Conservation (phyloP, 768 basidiomycete species). For the Myochromella boudieri region DNA sequence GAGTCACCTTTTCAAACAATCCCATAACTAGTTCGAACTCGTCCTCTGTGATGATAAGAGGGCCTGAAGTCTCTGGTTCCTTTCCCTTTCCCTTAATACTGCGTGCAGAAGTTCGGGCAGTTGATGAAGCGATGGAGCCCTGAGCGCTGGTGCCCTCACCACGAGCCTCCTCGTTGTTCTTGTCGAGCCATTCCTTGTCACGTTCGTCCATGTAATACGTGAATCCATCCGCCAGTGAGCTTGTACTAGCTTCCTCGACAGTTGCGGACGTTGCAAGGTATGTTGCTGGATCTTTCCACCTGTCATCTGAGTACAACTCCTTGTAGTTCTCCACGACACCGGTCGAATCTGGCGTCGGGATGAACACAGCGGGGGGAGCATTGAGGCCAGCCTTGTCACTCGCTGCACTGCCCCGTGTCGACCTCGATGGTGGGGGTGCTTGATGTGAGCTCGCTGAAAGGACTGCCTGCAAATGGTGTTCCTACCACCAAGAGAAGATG, state of each 20-base stretch:
- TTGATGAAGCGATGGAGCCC: conserved; percentile 57
- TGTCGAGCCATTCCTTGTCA: conserved; percentile 92
- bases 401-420: conserved; percentile 27
- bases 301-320: conserved; percentile 64
- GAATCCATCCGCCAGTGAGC: conserved; percentile 70
- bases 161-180: conserved; percentile 83
- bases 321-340: conserved; percentile 78
- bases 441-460: conserved; percentile 42
- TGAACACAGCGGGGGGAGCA: conserved; percentile 61
- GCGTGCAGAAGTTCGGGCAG: conserved; percentile 56
- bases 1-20: conserved; percentile 86
- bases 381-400: conserved; percentile 29
- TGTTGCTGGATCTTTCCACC: conserved; percentile 75
- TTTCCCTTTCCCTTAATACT: conserved; percentile 85
- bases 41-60: conserved; percentile 78
- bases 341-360: conserved; percentile 91
- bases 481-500: conserved; percentile 35
- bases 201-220: conserved; percentile 96
- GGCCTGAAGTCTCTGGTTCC: conserved; percentile 67
- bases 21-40: conserved; percentile 97
- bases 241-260: conserved; percentile 70
- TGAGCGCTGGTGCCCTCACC: conserved; percentile 85
- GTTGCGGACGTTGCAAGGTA: conserved; percentile 85
- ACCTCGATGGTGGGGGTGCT: conserved; percentile 22
- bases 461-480: conserved; percentile 55